phyloP scores from a whole-genome alignment of 176 grass and related monocot genomes.

The Carex cristatella region DNA sequence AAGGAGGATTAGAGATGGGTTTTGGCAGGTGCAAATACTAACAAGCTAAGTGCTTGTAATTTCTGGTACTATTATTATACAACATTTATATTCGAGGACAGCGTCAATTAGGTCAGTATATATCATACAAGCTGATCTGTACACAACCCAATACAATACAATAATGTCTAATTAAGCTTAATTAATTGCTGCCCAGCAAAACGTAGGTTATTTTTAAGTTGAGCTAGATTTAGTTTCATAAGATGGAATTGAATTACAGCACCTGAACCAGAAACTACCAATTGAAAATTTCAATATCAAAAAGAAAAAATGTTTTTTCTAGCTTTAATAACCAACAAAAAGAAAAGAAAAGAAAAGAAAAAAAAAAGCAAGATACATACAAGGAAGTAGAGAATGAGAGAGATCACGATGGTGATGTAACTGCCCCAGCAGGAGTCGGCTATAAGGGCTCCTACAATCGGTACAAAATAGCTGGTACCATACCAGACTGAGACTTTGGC shows the following conservation, averaged over 20 bases:
- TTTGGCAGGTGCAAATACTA: not conserved
- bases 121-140: not conserved
- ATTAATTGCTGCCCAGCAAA: no score
- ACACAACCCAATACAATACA: no score
- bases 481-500: constrained; percentile 66
- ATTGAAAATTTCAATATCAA: not conserved
- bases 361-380: constrained; percentile 35
- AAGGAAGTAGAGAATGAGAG: constrained; percentile 59
- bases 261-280: not conserved
- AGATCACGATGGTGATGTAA: constrained; percentile 60
- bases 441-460: constrained; percentile 56
- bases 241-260: not conserved
- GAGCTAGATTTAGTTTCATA: not conserved
- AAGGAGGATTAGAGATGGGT: not conserved
- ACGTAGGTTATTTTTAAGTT: not conserved
- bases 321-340: not conserved
- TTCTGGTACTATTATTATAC: not conserved
- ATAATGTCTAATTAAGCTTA: no score
- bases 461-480: constrained; percentile 74
- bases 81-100: not conserved
- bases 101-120: not conserved
- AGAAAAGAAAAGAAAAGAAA: not conserved
- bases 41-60: not conserved
- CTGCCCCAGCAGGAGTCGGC: constrained; percentile 69
- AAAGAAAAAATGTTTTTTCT: not conserved